These are phyloP conservation scores for Trichoderma gamsii DNA, from an alignment of 495 filamentous ascomycete species.

Conservation along the genomic window DNA sequence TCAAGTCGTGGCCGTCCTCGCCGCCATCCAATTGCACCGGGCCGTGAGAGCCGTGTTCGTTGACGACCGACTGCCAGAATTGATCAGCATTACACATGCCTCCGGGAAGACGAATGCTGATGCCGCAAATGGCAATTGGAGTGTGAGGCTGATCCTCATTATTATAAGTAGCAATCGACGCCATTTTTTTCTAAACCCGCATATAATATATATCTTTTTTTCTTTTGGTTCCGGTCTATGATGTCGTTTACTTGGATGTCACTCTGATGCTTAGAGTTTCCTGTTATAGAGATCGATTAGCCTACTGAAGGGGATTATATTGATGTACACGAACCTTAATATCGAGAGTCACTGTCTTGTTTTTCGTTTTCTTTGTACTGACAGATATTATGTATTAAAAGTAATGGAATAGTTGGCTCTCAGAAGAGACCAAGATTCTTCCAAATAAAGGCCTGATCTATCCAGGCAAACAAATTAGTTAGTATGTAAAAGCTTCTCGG, in stretches of 20 bases:
- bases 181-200: background rate
- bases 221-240: background rate
- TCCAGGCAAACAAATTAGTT: background rate
- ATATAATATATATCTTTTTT: background rate
- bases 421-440: background rate
- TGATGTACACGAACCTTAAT: background rate
- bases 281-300: background rate
- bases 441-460: background rate
- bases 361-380: background rate
- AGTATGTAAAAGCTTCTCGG: background rate
- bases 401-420: background rate
- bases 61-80: background rate
- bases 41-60: background rate
- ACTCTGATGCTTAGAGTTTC: background rate
- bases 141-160: background rate
- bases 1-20: conserved; percentile 22
- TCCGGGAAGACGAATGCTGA: conserved; percentile 13
- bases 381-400: background rate
- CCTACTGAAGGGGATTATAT: too few relatives aligned
- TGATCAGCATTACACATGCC: conserved; percentile 14
- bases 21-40: conserved; percentile 19
- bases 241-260: background rate
- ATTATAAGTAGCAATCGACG: background rate
- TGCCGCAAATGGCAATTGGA: conserved; percentile 19
- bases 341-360: background rate